A percentile compares a stretch with the other conserved stretches of the same genome.
phyloP scores from a whole-genome alignment of 805 yeast species.

The Saccharomycopsis sp. region DNA sequence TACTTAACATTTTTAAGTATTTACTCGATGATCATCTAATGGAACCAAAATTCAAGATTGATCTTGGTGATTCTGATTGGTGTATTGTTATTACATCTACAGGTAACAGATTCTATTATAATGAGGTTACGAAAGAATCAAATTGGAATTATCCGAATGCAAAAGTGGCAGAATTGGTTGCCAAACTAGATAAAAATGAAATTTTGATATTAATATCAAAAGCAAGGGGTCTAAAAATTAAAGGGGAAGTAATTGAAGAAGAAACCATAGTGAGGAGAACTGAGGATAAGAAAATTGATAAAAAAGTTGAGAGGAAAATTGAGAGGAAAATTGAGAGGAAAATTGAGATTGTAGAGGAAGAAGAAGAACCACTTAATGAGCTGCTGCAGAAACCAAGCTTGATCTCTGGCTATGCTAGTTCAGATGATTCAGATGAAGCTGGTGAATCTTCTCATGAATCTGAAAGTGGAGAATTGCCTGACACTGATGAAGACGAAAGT shows the following conservation, averaged over 20 bases:
- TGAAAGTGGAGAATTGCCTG: slow-evolving; percentile 24
- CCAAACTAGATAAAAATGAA: slow-evolving; percentile 21
- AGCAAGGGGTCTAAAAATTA: slow-evolving; percentile 31
- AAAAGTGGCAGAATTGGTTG: slow-evolving; percentile 19
- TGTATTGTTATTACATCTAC: slow-evolving; percentile 33
- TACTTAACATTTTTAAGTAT: too few species aligned
- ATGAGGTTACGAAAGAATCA: slow-evolving; percentile 27
- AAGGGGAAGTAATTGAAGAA: slow-evolving; percentile 3
- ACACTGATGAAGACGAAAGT: slow-evolving; percentile 21
- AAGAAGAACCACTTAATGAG: slow-evolving; percentile 9
- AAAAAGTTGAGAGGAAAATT: background rate
- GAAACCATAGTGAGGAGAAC: background rate
- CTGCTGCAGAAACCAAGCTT: slow-evolving; percentile 6
- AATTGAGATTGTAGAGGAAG: slow-evolving; percentile 2
- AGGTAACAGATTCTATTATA: slow-evolving; percentile 38
- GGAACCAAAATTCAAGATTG: slow-evolving; percentile 15
- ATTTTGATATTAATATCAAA: slow-evolving; percentile 31
- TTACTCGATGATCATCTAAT: slow-evolving; percentile 5
- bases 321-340: background rate
- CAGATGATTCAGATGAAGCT: slow-evolving; percentile 19
- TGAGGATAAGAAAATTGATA: background rate
- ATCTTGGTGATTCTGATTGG: slow-evolving; percentile 30
- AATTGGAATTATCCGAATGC: slow-evolving; percentile 29
- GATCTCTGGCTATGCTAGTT: slow-evolving; percentile 2
- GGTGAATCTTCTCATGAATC: slow-evolving; percentile 22